Evolutionary conservation across 202 grass and related monocot species (phyloP), one percentile per base, ranked within the genome.

Genomic region (Eragrostis tef): DNA sequence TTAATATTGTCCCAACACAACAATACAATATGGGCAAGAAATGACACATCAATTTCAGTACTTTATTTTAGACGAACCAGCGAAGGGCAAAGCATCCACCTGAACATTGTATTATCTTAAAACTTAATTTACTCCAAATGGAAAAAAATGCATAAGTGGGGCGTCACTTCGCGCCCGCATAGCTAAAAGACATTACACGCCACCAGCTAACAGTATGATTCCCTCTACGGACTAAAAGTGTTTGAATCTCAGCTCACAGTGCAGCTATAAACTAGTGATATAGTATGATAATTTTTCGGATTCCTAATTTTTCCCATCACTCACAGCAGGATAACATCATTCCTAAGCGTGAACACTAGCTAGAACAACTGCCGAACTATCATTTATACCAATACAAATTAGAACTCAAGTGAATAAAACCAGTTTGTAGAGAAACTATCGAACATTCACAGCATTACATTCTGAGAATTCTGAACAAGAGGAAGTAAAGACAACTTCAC

Each of bases 401-500:
- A 50, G 46, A 74, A 6, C 21, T 72, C 20, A 73, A 44, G 56
- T 63, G 68, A 64, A 71, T n/a, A 41, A 54, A 78, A 62, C 65
- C 14, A 34, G 4, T 8, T 8, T 25, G 42, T 2, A 62, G 36
- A 39, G 21, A 62, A 61, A 7, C 11, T 41, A 48, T 11, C 12
- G 42, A 65, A 46, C 34, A 43, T 29, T 43, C 8, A 54, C 9
- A 47, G 48, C 22, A 53, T 39, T 74, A 61, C 49, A 48, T 56
- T 45, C 62, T 56, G 52, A 17, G 82, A 76, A 87, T 27, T 61
- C 8, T 85, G 9, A 21, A 71, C 16, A 89, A 74, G 73, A 56
- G 70, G 3, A 36, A 31, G 9, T 31, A 83, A 80, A 34, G 31
- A 83, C n/a, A 29, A 71, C 11, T 72, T 89, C 79, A 99, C 97